Evolutionary conservation across 2,329 filamentous ascomycete genomes (phyloP), one percentile per base, ranked within the genome.

Genomic region (Rosellinia necatrix): DNA sequence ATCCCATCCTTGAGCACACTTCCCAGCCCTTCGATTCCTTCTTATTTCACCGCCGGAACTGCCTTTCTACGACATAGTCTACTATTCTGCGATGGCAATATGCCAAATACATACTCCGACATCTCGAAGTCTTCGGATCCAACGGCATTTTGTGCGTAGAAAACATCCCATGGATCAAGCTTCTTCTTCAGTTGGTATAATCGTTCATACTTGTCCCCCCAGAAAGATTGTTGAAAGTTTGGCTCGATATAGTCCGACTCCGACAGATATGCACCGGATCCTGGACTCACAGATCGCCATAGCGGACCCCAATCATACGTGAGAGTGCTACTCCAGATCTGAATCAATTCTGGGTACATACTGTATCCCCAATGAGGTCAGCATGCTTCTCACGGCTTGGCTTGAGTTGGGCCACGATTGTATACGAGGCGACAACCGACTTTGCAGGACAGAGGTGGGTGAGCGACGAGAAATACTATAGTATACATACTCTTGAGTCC

Each of bases 111-210:
- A 21, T 50, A 60, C 17, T 64, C 65, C 9, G 61, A 63, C 64
- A 66, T 66, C 58, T 71, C 63, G 68, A 74, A 76, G 35, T 74
- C 66, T 57, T 75, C 74, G 6, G 69, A 71, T 0, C 74, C 74
- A 6, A 75, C 72, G 15, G 71, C 72, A 15, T 68, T 72, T 27
- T 70, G 68, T 6, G 70, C 68, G 41, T 73, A 74, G 22, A 75
- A 72, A 0, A 75, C 44, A 6, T 69, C 68, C 22, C 63, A 64
- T n/a, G 72, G 72, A 12, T 75, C 72, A 17, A 70, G 57, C 55
- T 69, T 59, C 58, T 71, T 66, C 66, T 75, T 75, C 1, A 75
- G 53, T 40, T 63, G 25, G 29, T 72, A 72, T 7, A 75, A 49
- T 24, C 66, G 63, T 27, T 65, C 58, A 30, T 75, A 75, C 35